Conservation (phyloP, 78 protist species). For the Andalucia godoyi region DNA sequence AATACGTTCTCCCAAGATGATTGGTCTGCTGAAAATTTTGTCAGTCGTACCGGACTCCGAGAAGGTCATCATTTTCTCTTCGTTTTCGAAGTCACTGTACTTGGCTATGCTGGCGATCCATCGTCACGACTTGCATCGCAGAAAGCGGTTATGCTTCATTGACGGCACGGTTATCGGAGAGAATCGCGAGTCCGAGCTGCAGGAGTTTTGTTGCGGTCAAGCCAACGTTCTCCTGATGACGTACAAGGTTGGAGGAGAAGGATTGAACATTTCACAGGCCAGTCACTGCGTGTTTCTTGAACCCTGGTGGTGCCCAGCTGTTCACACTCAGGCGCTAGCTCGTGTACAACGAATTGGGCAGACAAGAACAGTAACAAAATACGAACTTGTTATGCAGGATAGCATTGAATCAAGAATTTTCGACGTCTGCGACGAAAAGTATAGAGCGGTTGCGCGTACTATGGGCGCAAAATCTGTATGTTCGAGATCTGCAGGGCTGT, state of each 20-base stretch:
- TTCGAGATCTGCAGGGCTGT: too few relatives aligned
- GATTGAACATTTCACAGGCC: slow-evolving; percentile 83
- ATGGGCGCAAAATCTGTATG: too few relatives aligned
- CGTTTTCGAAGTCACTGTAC: slow-evolving; percentile 7
- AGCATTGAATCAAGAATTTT: too few relatives aligned
- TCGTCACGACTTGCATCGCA: not conserved
- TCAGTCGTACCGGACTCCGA: not conserved
- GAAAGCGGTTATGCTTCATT: too few relatives aligned
- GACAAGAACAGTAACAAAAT: slow-evolving; percentile 8
- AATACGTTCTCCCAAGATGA: too few relatives aligned
- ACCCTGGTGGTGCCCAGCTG: slow-evolving; percentile 84
- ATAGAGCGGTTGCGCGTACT: too few relatives aligned
- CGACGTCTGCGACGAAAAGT: too few relatives aligned
- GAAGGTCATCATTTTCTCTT: slow-evolving; percentile 13
- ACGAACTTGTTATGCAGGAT: too few relatives aligned
- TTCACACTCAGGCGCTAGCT: slow-evolving; percentile 86
- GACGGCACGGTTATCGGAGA: slow-evolving; percentile 2
- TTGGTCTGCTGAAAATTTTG: too few relatives aligned
- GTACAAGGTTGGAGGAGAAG: slow-evolving; percentile 85
- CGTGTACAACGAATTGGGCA: slow-evolving; percentile 71
- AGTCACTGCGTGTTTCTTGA: slow-evolving; percentile 63
- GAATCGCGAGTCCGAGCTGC: not conserved
- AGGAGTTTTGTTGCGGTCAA: not conserved
- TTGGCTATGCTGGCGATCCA: not conserved
- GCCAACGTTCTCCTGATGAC: slow-evolving; percentile 49